These are phyloP conservation scores for Leptoxyphium fumago DNA, from an alignment of 2,329 filamentous ascomycete species.

Conservation along the genomic window DNA sequence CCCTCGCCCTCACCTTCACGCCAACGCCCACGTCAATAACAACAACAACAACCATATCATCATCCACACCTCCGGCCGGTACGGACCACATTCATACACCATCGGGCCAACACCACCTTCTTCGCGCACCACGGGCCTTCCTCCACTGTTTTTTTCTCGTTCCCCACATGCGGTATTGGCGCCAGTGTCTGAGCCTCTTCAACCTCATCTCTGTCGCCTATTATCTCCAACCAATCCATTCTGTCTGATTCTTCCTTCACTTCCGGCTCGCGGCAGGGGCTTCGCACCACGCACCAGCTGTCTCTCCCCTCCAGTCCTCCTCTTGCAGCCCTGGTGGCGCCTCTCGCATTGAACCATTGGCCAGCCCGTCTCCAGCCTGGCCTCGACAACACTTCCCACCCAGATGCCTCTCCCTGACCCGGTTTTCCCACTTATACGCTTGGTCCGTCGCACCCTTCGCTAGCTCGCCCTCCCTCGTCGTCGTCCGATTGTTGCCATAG, in stretches of 20 bases:
- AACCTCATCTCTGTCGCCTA: background rate
- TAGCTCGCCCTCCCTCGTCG: background rate
- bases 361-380: conserved; percentile 70
- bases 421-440: background rate
- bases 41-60: background rate
- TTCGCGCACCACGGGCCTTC: too few species aligned
- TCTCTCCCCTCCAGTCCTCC: background rate
- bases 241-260: background rate
- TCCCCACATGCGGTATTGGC: background rate
- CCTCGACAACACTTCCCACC: conserved; percentile 50
- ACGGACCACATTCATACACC: background rate
- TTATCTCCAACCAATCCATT: background rate
- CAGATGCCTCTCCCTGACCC: conserved; percentile 2
- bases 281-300: background rate
- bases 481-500: background rate
- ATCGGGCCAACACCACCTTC: too few species aligned
- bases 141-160: too few species aligned
- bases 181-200: background rate
- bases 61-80: background rate
- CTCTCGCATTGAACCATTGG: conserved; percentile 29
- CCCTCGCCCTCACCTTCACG: background rate
- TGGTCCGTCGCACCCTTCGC: background rate
- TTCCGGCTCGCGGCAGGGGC: background rate
- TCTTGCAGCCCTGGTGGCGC: conserved; percentile 16
- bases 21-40: background rate